Conservation (phyloP, 768 basidiomycete species). For the Lactarius deliciosus region DNA sequence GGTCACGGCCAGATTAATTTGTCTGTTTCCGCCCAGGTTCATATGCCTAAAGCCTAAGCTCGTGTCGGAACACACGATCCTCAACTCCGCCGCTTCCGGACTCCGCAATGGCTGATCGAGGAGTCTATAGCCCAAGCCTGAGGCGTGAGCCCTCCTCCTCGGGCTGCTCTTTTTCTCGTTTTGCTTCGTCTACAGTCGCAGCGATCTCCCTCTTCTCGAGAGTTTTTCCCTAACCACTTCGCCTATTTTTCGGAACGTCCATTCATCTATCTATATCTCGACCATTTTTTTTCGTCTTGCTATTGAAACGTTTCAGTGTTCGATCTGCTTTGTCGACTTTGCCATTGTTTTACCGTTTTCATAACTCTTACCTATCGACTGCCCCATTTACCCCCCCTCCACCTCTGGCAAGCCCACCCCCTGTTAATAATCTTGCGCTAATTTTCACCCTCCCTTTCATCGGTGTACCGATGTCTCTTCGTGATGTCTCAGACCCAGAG, state of each 20-base stretch:
- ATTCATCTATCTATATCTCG: slow-evolving; percentile 33
- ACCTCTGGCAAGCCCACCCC: not conserved
- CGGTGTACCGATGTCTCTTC: slow-evolving; percentile 17
- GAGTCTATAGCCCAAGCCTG: slow-evolving; percentile 20
- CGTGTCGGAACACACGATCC: slow-evolving; percentile 17
- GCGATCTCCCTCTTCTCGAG: slow-evolving; percentile 3
- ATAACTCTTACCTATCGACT: slow-evolving; percentile 36
- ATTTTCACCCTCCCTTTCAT: slow-evolving; percentile 11
- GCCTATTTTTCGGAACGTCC: slow-evolving; percentile 26
- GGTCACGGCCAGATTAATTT: slow-evolving; percentile 18
- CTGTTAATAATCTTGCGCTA: slow-evolving; percentile 13
- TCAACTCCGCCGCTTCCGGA: slow-evolving; percentile 31
- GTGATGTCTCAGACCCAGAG: slow-evolving; percentile 15
- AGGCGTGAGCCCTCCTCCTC: slow-evolving; percentile 35
- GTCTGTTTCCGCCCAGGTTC: slow-evolving; percentile 20
- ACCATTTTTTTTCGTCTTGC: slow-evolving; percentile 34
- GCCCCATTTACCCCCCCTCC: slow-evolving; percentile 32
- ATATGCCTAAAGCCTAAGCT: not conserved
- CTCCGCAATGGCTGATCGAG: slow-evolving; percentile 29
- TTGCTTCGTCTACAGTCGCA: slow-evolving; percentile 30
- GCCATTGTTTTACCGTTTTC: slow-evolving; percentile 36
- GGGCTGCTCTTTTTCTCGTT: slow-evolving; percentile 32
- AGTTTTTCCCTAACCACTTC: slow-evolving; percentile 15
- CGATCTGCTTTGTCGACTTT: slow-evolving; percentile 36
- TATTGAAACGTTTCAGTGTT: slow-evolving; percentile 37